These are phyloP conservation scores for Metschnikowia santaceciliae DNA, from an alignment of 805 yeast genomes.

Conservation along the genomic window DNA sequence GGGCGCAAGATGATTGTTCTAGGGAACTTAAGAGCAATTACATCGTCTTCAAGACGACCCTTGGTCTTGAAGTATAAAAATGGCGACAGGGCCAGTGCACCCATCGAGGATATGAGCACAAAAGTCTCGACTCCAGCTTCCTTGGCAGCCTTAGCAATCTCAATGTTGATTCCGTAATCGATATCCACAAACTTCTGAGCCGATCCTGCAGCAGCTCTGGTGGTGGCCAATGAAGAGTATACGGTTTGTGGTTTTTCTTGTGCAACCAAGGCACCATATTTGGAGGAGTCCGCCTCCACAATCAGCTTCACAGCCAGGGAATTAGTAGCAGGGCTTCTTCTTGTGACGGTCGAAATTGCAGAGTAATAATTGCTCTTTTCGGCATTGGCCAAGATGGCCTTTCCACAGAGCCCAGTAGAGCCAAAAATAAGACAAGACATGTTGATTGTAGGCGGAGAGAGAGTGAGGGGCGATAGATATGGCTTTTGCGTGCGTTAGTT, in stretches of 20 bases:
- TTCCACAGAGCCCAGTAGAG: slow-evolving; percentile 77
- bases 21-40: slow-evolving; percentile 61
- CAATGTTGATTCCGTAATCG: slow-evolving; percentile 70
- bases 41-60: slow-evolving; percentile 71
- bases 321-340: slow-evolving; percentile 40
- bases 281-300: slow-evolving; percentile 42
- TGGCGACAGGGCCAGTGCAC: slow-evolving; percentile 57
- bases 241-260: slow-evolving; percentile 13
- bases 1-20: slow-evolving; percentile 74
- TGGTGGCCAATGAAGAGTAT: slow-evolving; percentile 17
- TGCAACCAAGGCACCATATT: slow-evolving; percentile 43
- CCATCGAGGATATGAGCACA: slow-evolving; percentile 61
- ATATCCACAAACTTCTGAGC: slow-evolving; percentile 64
- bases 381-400: slow-evolving; percentile 47
- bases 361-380: slow-evolving; percentile 31
- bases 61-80: slow-evolving; percentile 64
- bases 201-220: slow-evolving; percentile 49
- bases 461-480: background rate
- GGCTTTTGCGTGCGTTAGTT: background rate
- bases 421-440: slow-evolving; percentile 44
- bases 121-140: slow-evolving; percentile 63
- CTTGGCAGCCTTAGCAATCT: slow-evolving; percentile 70
- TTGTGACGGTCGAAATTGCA: slow-evolving; percentile 46
- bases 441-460: background rate
- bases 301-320: slow-evolving; percentile 34